Evolutionary conservation across 2,329 filamentous ascomycete genomes (phyloP), one percentile per base, ranked within the genome.

Genomic region (Epichloe baconii): DNA sequence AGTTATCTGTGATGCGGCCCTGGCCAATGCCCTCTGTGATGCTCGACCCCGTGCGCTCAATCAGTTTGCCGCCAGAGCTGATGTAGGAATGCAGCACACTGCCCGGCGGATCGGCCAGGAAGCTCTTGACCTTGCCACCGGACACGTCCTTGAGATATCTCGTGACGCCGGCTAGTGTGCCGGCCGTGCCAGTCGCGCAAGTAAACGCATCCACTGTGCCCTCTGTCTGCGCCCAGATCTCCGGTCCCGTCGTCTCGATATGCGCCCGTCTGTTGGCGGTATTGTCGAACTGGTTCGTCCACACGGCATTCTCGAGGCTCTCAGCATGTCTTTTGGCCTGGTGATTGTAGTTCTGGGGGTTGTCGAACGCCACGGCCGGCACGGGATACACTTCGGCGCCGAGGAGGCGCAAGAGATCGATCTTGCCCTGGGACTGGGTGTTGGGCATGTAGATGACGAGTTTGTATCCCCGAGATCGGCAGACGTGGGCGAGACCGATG

Each of bases 231-330:
- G 82, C 73, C 93, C 93, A 98, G 64, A 98, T 95, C 71, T 98
- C 93, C 0, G 93, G 93, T 0, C 93, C 93, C 0, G 93, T 98
- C 2, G 91, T 97, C 74, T 96, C 91, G 59, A 97, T 85, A 66
- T 98, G 93, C 46, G 93, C 93, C 62, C 86, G 83, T 49, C 93
- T 79, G 70, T 98, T 98, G 49, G 93, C 93, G 49, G 78, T 82
- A 73, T 98, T 98, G 68, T 98, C 93, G 71, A 98, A 98, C 71
- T 98, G 93, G 70, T 98, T 94, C 44, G 93, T 98, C 93, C 93
- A 98, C 14, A 97, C 90, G 8, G 91, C 89, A 61, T 93, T 93
- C 15, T 88, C 83, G 47, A 94, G 71, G 3, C 75, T 68, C 66
- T 93, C 89, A n/a, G 93, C 93, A 69, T 97, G 91, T 42, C 91